Conservation (phyloP, 495 filamentous ascomycete genomes). For the Lindgomyces ingoldianus region DNA sequence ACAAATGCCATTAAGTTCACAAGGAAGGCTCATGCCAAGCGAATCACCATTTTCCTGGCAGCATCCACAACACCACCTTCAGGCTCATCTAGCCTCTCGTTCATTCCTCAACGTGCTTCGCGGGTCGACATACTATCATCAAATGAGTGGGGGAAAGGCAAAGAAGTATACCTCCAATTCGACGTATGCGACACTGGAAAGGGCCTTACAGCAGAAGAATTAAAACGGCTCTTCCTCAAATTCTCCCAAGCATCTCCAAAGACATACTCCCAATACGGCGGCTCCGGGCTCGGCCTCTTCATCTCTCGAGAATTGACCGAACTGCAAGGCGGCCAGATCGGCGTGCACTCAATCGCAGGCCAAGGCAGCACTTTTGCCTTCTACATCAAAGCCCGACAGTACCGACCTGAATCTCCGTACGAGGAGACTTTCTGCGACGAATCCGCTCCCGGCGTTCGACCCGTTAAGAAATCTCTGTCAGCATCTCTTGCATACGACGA, state of each 20-base stretch:
- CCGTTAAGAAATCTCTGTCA: neutral
- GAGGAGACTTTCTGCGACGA: neutral
- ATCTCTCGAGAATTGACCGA: constrained; percentile 40
- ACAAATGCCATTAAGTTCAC: constrained; percentile 47
- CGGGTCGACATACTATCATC: constrained; percentile 22
- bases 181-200: constrained; percentile 42
- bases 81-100: constrained; percentile 30
- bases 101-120: neutral
- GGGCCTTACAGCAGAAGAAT: constrained; percentile 38
- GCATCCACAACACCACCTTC: constrained; percentile 33
- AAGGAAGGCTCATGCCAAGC: constrained; percentile 14
- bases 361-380: constrained; percentile 41
- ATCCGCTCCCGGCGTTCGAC: neutral
- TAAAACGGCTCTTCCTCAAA: constrained; percentile 39
- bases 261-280: constrained; percentile 40
- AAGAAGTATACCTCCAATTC: constrained; percentile 38
- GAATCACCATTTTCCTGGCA: constrained; percentile 32
- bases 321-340: constrained; percentile 44
- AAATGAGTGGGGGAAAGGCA: constrained; percentile 38
- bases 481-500: neutral
- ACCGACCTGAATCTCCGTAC: neutral
- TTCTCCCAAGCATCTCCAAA: constrained; percentile 42
- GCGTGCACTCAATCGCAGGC: constrained; percentile 37
- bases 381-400: constrained; percentile 38
- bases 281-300: constrained; percentile 42